phyloP scores from a whole-genome alignment of 331 rosid genomes.

The Dryas integrifolia region DNA sequence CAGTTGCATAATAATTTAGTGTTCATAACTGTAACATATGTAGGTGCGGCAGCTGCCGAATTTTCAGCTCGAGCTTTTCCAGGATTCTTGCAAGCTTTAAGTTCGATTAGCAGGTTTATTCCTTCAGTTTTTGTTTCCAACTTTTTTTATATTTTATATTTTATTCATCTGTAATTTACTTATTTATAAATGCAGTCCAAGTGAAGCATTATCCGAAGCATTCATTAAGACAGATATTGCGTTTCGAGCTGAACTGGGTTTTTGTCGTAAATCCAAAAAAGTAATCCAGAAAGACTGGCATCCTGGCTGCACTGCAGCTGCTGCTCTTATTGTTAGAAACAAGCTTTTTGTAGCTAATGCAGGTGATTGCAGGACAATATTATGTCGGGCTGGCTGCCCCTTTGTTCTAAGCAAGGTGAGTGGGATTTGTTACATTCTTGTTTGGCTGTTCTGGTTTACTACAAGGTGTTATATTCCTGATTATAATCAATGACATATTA shows the following conservation, averaged over 20 bases:
- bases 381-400: conserved; percentile 72
- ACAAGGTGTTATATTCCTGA: conserved; percentile 9
- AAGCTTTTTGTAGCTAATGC: conserved; percentile 81
- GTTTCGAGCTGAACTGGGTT: conserved; percentile 69
- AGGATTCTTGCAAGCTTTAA: conserved; percentile 54
- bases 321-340: conserved; percentile 58
- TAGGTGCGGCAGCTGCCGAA: conserved; percentile 94
- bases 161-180: conserved; percentile 2
- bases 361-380: conserved; percentile 85
- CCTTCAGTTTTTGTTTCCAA: conserved; percentile 3
- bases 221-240: conserved; percentile 69
- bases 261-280: conserved; percentile 63
- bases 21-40: conserved; percentile 25
- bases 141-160: neutral
- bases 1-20: conserved; percentile 1
- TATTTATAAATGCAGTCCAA: conserved; percentile 52
- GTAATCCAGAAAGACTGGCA: conserved; percentile 73
- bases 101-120: conserved; percentile 49
- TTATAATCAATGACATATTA: conserved; percentile 29
- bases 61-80: conserved; percentile 78
- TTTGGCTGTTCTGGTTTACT: conserved; percentile 3
- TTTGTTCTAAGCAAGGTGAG: conserved; percentile 70
- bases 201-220: conserved; percentile 63
- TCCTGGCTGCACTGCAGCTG: conserved; percentile 88
- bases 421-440: conserved; percentile 9